phyloP scores from a whole-genome alignment of 2,329 filamentous ascomycete species.

The Apiospora marii region DNA sequence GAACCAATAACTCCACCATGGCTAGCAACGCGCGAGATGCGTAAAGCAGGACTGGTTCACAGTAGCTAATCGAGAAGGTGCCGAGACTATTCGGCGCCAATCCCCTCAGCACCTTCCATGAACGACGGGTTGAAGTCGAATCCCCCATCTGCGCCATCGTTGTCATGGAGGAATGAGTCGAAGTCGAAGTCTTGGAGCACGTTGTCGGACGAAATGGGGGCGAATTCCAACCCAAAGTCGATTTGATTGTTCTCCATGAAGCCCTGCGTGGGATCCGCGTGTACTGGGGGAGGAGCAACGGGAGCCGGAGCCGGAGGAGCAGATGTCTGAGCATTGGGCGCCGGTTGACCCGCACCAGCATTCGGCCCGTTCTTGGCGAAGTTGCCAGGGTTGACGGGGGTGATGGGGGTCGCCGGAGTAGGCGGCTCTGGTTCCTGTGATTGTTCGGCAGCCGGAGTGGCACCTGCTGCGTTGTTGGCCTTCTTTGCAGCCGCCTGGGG shows the following conservation, averaged over 20 bases:
- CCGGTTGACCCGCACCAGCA: slow-evolving; percentile 46
- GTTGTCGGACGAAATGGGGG: slow-evolving; percentile 56
- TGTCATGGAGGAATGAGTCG: slow-evolving; percentile 25
- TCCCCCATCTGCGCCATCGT: slow-evolving; percentile 12
- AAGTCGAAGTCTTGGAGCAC: slow-evolving; percentile 44
- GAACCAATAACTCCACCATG: slow-evolving; percentile 5
- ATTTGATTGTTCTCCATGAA: slow-evolving; percentile 55
- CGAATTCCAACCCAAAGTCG: slow-evolving; percentile 63
- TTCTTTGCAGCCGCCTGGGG: slow-evolving; percentile 67
- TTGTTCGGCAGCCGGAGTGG: slow-evolving; percentile 65
- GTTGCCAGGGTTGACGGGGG: slow-evolving; percentile 59
- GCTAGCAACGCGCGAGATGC: slow-evolving; percentile 19
- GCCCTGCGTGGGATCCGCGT: slow-evolving; percentile 57
- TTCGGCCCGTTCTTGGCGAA: slow-evolving; percentile 59
- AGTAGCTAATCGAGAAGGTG: background rate
- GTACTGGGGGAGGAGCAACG: slow-evolving; percentile 54
- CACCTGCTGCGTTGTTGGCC: slow-evolving; percentile 62
- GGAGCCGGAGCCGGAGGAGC: slow-evolving; percentile 51
- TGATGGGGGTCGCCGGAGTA: slow-evolving; percentile 70
- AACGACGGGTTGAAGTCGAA: slow-evolving; percentile 30
- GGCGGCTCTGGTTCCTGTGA: slow-evolving; percentile 64
- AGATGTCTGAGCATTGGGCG: slow-evolving; percentile 53
- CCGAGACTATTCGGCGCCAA: slow-evolving; percentile 61
- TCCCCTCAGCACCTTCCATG: slow-evolving; percentile 63
- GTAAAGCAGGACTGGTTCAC: slow-evolving; percentile 7